phyloP scores from a whole-genome alignment of 2,329 filamentous ascomycete genomes.

The Cladobotryum protrusum region DNA sequence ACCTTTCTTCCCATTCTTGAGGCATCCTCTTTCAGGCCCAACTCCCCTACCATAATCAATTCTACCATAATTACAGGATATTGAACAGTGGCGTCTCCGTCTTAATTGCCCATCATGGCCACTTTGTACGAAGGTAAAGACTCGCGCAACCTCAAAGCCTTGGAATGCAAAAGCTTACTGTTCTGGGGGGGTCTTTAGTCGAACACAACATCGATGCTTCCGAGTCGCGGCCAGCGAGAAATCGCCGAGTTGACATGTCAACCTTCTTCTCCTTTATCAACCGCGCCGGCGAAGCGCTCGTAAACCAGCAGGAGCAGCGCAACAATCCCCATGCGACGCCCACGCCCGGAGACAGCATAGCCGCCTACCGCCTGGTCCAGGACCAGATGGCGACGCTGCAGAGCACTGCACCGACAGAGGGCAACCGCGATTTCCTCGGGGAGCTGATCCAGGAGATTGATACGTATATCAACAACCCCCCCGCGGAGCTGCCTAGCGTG shows the following conservation, averaged over 20 bases:
- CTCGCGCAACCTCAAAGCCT: neutral
- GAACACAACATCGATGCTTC: constrained; percentile 55
- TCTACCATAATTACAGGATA: too few species aligned
- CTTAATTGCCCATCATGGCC: constrained; percentile 36
- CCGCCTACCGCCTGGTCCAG: constrained; percentile 51
- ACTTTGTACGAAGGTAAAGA: constrained; percentile 50
- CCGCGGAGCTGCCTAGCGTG: constrained; percentile 47
- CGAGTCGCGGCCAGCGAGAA: constrained; percentile 25
- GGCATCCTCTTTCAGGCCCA: too few species aligned
- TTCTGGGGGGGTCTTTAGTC: constrained; percentile 35
- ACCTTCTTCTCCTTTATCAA: constrained; percentile 54
- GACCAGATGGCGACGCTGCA: constrained; percentile 51
- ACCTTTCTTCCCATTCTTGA: too few species aligned
- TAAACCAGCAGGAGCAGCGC: constrained; percentile 24
- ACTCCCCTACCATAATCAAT: too few species aligned
- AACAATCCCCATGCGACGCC: constrained; percentile 53
- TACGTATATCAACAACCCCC: constrained; percentile 46
- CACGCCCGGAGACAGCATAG: constrained; percentile 52
- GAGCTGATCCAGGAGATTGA: constrained; percentile 43
- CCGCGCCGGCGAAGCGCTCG: constrained; percentile 36
- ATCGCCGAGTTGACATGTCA: constrained; percentile 57
- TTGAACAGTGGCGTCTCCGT: neutral
- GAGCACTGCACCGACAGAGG: constrained; percentile 40
- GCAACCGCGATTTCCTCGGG: constrained; percentile 45
- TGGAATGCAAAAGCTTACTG: neutral